phyloP scores from a whole-genome alignment of 169 alveolate species.

The Plasmodium billcollinsi region DNA sequence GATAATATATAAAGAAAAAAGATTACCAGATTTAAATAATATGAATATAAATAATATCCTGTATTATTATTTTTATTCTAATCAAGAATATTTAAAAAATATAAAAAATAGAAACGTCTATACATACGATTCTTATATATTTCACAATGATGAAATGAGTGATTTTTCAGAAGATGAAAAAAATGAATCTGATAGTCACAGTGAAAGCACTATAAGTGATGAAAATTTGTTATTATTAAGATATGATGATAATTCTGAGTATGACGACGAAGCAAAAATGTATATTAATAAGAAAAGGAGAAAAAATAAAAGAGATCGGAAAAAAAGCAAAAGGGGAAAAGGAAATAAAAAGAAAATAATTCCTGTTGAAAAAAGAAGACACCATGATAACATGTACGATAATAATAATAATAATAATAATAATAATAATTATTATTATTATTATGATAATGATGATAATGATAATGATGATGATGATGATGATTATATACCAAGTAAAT shows the following conservation, averaged over 20 bases:
- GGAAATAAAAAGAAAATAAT: background rate
- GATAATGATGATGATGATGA: background rate
- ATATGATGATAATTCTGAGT: conserved; percentile 13
- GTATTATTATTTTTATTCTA: conserved; percentile 61
- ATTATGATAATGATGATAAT: background rate
- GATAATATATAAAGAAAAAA: conserved; percentile 25
- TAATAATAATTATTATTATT: no score
- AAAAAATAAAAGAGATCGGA: conserved; percentile 16
- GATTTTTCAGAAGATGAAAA: background rate
- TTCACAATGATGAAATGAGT: conserved; percentile 17
- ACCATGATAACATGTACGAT: no score
- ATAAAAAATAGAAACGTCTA: conserved; percentile 11
- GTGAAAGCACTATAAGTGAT: conserved; percentile 56
- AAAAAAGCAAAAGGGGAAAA: background rate
- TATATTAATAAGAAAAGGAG: conserved; percentile 2
- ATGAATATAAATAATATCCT: conserved; percentile 39
- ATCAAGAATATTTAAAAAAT: conserved; percentile 8
- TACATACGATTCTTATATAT: conserved; percentile 64
- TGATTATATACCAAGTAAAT: background rate
- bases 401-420: no score
- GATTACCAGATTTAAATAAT: conserved; percentile 40
- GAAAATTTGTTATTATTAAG: conserved; percentile 42
- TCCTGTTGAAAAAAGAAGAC: no score
- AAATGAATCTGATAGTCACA: background rate
- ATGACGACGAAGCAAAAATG: background rate